Evolutionary conservation across 1,139 yeast species (phyloP).

Genomic region (Pichia sp.): DNA sequence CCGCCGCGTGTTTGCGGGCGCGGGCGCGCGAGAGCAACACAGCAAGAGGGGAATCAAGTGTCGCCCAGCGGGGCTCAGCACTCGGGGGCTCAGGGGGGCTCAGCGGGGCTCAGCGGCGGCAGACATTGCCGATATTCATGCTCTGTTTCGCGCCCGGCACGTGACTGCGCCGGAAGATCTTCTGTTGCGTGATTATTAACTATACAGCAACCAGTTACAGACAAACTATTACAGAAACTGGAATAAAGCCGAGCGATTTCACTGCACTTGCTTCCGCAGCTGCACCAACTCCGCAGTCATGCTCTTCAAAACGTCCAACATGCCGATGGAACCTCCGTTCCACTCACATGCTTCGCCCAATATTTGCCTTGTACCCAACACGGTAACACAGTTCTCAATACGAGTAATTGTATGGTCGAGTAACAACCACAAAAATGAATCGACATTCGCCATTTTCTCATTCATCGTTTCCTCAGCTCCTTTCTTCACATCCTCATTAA

Average conservation of each 20-base stretch:
- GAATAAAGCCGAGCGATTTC: background rate
- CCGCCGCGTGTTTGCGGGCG: constrained; percentile 3
- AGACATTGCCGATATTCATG: too few relatives aligned
- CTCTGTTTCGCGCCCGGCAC: too few relatives aligned
- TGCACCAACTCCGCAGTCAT: constrained; percentile 8
- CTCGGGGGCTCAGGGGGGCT: too few relatives aligned
- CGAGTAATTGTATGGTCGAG: constrained; percentile 59
- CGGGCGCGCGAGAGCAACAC: background rate
- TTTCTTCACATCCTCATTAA: constrained; percentile 15
- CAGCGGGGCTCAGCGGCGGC: too few relatives aligned
- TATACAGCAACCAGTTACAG: too few relatives aligned
- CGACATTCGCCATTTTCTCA: constrained; percentile 18
- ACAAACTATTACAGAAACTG: background rate
- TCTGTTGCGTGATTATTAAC: too few relatives aligned
- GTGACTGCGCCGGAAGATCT: too few relatives aligned
- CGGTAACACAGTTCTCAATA: constrained; percentile 46
- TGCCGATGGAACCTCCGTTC: constrained; percentile 1
- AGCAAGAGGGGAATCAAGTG: too few relatives aligned
- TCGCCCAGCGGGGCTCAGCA: too few relatives aligned
- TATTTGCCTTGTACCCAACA: constrained; percentile 22
- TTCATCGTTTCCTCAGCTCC: constrained; percentile 17
- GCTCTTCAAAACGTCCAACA: constrained; percentile 5
- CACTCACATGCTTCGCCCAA: background rate
- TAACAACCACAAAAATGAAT: constrained; percentile 37
- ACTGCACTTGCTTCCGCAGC: background rate